Conservation (phyloP, 2,329 filamentous ascomycete species). For the Cladophialophora bantiana region DNA sequence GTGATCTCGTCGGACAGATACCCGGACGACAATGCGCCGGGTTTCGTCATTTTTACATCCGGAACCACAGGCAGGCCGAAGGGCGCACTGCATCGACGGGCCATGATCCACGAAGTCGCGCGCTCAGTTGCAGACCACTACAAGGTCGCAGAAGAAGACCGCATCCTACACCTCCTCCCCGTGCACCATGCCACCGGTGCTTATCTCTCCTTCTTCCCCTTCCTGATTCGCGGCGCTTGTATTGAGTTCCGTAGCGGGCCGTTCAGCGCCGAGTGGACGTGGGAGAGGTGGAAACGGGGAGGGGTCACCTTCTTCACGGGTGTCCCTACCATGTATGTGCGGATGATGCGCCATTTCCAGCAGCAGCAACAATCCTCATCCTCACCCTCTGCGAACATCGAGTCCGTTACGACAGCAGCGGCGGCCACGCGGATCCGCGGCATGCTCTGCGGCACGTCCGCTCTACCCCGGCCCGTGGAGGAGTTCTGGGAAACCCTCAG, state of each 20-base stretch:
- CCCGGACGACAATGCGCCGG: constrained; percentile 42
- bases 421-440: constrained; percentile 31
- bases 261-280: constrained; percentile 47
- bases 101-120: constrained; percentile 31
- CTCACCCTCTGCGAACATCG: constrained; percentile 45
- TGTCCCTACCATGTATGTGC: constrained; percentile 51
- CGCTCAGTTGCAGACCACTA: constrained; percentile 42
- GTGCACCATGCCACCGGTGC: constrained; percentile 42
- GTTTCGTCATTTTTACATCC: constrained; percentile 67
- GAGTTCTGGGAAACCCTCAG: constrained; percentile 57
- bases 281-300: constrained; percentile 46
- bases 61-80: constrained; percentile 65
- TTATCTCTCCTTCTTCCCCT: constrained; percentile 44
- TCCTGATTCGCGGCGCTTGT: constrained; percentile 48
- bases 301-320: constrained; percentile 47
- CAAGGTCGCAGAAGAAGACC: constrained; percentile 41
- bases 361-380: constrained; percentile 44
- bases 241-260: constrained; percentile 51
- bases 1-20: constrained; percentile 40
- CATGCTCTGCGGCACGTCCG: constrained; percentile 48
- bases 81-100: constrained; percentile 58
- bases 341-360: constrained; percentile 45
- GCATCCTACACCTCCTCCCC: constrained; percentile 45
- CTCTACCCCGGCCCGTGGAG: constrained; percentile 55
- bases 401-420: constrained; percentile 46